Evolutionary conservation across 2,329 filamentous ascomycete genomes (phyloP), one percentile per base, ranked within the genome.

Genomic region (Trichophaea hybrida): DNA sequence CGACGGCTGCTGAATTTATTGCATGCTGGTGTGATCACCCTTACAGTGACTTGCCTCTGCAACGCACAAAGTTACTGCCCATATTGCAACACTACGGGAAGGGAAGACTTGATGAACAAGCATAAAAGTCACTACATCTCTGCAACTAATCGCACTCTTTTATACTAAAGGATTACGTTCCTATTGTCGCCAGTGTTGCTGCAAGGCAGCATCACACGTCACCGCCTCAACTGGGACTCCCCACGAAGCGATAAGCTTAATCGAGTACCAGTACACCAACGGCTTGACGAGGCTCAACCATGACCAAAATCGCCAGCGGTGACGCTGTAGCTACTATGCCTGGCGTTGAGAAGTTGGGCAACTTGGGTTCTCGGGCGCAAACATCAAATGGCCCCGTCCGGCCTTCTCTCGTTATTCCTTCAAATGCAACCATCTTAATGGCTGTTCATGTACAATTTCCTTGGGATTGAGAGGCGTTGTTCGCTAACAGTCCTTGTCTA

Each of bases 401-500:
- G 24, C 61, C 56, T 37, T 54, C 43, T 1, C 58, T 64, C 37
- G 40, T 58, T 43, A 61, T 63, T 50, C 61, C 61, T 37, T 59
- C 44, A 8, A 44, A 38, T 43, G 34, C 54, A 38, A 57, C 53
- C 38, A 46, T 63, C 50, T 62, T 68, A 8, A 44, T 43, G 17
- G 53, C 53, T 8, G 38, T 55, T n/a, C 50, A 55, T 55, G 48
- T 51, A 24, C 13, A 12, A n/a, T 24, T 12, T 24, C 15, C 32
- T 51, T 51, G 48, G 12, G 48, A 5, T n/a, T 13, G n/a, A 31
- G n/a, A 24, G 5, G 13, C 15, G n/a, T 13, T 1, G 48, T 31
- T 13, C 24, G n/a, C 4, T 13, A 15, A n/a, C 32, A 6, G 15
- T n/a, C 15, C 15, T 6, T 51, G 66, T 46, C 63, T 68, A 98